phyloP scores from a whole-genome alignment of 441 rosid genomes.

The Raphanus hybrid region DNA sequence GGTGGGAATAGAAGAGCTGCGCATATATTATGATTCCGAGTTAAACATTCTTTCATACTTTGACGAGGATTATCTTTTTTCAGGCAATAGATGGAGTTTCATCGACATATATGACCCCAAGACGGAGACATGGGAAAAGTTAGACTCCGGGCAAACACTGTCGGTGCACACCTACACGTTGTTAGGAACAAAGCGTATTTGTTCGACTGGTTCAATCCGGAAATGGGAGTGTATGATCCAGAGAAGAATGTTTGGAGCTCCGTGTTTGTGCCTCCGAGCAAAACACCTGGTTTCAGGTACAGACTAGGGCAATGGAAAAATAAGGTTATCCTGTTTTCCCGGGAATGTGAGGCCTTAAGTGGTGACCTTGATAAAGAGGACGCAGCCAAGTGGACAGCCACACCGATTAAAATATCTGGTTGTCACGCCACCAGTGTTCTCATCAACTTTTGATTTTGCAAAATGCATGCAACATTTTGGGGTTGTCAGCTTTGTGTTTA shows the following conservation, averaged over 20 bases:
- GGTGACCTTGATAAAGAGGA: too few species aligned
- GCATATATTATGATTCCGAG: neutral
- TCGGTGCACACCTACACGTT: conserved; percentile 61
- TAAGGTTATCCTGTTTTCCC: conserved; percentile 74
- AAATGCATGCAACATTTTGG: too few species aligned
- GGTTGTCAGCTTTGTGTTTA: too few species aligned
- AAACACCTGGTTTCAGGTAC: conserved; percentile 2
- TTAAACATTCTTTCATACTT: neutral
- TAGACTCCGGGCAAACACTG: conserved; percentile 66
- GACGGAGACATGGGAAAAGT: conserved; percentile 64
- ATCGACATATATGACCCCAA: conserved; percentile 82
- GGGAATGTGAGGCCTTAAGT: conserved; percentile 26
- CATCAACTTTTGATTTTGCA: too few species aligned
- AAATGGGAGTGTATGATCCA: conserved; percentile 71
- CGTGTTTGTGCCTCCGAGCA: conserved; percentile 59
- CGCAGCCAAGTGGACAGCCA: too few species aligned
- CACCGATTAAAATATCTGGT: too few species aligned
- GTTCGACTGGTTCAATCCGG: conserved; percentile 89
- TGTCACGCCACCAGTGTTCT: too few species aligned
- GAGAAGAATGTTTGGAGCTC: conserved; percentile 75
- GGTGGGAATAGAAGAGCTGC: conserved; percentile 49
- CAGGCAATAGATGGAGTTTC: conserved; percentile 51
- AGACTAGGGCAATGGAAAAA: conserved; percentile 75
- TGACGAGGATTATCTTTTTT: neutral
- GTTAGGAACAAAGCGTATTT: conserved; percentile 78